These are phyloP conservation scores for Millerago galiae DNA, from an alignment of 805 yeast genomes.

Conservation along the genomic window DNA sequence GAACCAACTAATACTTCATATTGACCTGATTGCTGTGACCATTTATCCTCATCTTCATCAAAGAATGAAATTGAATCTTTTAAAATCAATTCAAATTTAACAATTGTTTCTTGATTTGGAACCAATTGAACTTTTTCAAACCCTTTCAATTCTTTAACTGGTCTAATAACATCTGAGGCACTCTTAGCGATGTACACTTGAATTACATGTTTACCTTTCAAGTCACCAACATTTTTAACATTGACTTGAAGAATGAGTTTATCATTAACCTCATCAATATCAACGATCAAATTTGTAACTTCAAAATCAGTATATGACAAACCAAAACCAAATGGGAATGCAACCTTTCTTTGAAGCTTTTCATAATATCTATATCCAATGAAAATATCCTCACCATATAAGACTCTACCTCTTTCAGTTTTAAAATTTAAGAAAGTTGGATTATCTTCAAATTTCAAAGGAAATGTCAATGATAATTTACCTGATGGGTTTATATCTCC, in stretches of 20 bases:
- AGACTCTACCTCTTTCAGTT: constrained; percentile 44
- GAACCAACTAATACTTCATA: constrained; percentile 44
- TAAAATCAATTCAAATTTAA: constrained; percentile 30
- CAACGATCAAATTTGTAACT: constrained; percentile 30
- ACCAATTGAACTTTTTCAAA: constrained; percentile 42
- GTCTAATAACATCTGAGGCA: constrained; percentile 35
- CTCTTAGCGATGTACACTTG: constrained; percentile 44
- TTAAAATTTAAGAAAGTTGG: constrained; percentile 50
- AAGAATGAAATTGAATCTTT: constrained; percentile 48
- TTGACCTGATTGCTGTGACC: constrained; percentile 46
- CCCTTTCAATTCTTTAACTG: constrained; percentile 54
- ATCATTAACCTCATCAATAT: constrained; percentile 23
- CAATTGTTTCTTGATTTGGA: constrained; percentile 36
- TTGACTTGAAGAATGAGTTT: constrained; percentile 27
- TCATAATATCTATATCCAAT: constrained; percentile 62
- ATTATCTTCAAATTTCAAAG: constrained; percentile 43
- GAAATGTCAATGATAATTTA: constrained; percentile 51
- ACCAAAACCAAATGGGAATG: constrained; percentile 60
- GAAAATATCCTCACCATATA: constrained; percentile 61
- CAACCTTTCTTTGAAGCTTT: constrained; percentile 37
- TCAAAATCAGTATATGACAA: constrained; percentile 51
- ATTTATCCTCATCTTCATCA: constrained; percentile 39
- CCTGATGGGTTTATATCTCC: constrained; percentile 54
- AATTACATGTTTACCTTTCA: constrained; percentile 46
- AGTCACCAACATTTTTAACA: constrained; percentile 40